phyloP scores from a whole-genome alignment of 495 filamentous ascomycete genomes.

The Ramalina peruviana region DNA sequence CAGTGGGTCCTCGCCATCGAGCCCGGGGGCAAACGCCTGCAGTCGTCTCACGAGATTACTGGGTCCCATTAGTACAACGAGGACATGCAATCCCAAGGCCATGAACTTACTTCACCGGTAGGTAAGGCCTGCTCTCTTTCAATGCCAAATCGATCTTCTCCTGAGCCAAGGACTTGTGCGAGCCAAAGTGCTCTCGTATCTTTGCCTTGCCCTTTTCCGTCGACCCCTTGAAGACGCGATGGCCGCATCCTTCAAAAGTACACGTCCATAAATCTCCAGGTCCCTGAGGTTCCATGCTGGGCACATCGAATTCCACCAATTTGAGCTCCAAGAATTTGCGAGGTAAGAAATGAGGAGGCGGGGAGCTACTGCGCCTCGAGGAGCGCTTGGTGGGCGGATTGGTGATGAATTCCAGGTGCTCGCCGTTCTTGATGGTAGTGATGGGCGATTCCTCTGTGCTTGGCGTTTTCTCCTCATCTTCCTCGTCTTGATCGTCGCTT shows the following conservation, averaged over 20 bases:
- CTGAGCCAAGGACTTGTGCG: constrained; percentile 50
- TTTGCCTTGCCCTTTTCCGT: constrained; percentile 40
- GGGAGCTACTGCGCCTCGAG: constrained; percentile 21
- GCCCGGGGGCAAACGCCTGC: constrained; percentile 10
- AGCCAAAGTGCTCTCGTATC: constrained; percentile 49
- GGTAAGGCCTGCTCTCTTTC: constrained; percentile 33
- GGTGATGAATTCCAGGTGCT: constrained; percentile 33
- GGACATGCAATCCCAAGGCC: no score
- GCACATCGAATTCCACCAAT: constrained; percentile 19
- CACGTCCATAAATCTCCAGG: constrained; percentile 59
- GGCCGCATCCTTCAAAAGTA: constrained; percentile 49
- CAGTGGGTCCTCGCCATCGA: neutral
- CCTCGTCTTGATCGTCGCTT: constrained; percentile 26
- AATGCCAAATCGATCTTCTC: constrained; percentile 45
- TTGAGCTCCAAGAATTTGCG: constrained; percentile 10
- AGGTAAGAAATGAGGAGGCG: constrained; percentile 15
- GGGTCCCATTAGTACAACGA: neutral
- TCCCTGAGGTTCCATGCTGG: constrained; percentile 29
- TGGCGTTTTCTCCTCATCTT: constrained; percentile 5
- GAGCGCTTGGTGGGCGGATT: constrained; percentile 30
- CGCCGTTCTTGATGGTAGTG: constrained; percentile 13
- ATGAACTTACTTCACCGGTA: constrained; percentile 40
- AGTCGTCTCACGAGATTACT: constrained; percentile 15
- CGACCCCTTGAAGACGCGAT: constrained; percentile 45
- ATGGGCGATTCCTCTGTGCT: constrained; percentile 8